Evolutionary conservation across 495 filamentous ascomycete species (phyloP).

Genomic region (Hyaloscypha hepaticicola): DNA sequence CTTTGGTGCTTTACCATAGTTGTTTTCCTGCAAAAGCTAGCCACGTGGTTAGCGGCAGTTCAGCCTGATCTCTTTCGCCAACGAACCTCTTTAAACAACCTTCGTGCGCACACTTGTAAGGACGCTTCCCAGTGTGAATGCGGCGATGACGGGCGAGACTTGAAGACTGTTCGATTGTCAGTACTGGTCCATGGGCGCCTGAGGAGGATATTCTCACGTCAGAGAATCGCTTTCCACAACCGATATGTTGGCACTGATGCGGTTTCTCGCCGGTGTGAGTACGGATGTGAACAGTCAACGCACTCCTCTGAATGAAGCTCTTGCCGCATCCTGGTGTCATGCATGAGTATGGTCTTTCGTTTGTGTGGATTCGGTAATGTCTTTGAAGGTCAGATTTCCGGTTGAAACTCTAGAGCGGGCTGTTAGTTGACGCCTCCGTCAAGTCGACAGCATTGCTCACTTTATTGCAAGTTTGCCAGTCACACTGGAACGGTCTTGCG

Average conservation of each 20-base stretch:
- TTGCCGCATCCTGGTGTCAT: slow-evolving; percentile 70
- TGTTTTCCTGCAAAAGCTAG: slow-evolving; percentile 84
- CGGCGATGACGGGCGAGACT: slow-evolving; percentile 83
- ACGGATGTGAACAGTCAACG: slow-evolving; percentile 80
- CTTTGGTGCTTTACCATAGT: slow-evolving; percentile 83
- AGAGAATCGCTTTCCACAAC: slow-evolving; percentile 84
- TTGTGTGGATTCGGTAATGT: slow-evolving; percentile 88
- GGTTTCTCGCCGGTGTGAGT: slow-evolving; percentile 92
- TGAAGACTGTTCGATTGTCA: slow-evolving; percentile 66
- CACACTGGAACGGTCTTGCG: slow-evolving; percentile 52
- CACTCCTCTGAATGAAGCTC: slow-evolving; percentile 88
- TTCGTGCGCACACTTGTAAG: slow-evolving; percentile 76
- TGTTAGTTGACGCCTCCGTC: background rate
- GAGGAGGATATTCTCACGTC: slow-evolving; percentile 58
- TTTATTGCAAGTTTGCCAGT: slow-evolving; percentile 52
- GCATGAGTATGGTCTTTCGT: slow-evolving; percentile 81
- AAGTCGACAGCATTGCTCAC: slow-evolving; percentile 33
- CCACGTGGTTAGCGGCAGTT: slow-evolving; percentile 14
- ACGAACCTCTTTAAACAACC: slow-evolving; percentile 78
- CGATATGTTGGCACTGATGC: slow-evolving; percentile 74
- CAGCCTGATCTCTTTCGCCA: slow-evolving; percentile 19
- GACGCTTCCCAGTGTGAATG: slow-evolving; percentile 82
- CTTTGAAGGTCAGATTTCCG: slow-evolving; percentile 88
- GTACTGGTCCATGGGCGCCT: slow-evolving; percentile 22
- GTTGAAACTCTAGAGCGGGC: slow-evolving; percentile 71